Percentiles rank a stretch among this genome's conserved stretches.
Evolutionary conservation across 2,329 filamentous ascomycete species (phyloP).

Genomic region (Pestalotiopsis fici): DNA sequence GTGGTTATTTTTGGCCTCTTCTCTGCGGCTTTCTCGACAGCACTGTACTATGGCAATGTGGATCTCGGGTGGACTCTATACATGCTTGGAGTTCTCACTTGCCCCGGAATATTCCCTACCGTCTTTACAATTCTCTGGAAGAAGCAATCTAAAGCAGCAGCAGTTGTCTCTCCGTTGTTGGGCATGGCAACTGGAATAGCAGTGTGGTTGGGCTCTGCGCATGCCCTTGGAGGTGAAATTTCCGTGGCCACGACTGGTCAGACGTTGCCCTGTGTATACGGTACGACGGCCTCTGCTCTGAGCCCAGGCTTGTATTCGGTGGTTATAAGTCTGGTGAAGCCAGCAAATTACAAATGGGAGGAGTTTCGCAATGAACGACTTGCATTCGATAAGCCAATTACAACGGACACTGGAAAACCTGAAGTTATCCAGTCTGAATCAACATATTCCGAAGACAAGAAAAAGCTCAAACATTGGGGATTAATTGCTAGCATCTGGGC

Average conservation of each 20-base stretch:
- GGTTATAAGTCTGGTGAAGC: constrained; percentile 2
- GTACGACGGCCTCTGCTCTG: constrained; percentile 1
- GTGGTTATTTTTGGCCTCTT: constrained; percentile 7
- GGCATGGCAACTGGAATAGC: constrained; percentile 7
- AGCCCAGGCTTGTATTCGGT: constrained; percentile 5
- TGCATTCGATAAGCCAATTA: constrained; percentile 33
- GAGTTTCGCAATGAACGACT: constrained; percentile 41
- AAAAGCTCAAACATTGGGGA: constrained; percentile 46
- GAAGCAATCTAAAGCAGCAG: constrained; percentile 35
- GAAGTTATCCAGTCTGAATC: constrained; percentile 16
- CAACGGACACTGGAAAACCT: constrained; percentile 5
- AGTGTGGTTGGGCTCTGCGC: constrained; percentile 4
- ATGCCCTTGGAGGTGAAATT: constrained; percentile 3
- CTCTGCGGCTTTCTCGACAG: constrained; percentile 29
- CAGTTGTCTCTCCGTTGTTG: constrained; percentile 4
- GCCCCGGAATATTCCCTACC: constrained; percentile 6
- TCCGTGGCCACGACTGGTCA: background rate
- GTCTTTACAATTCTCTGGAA: constrained; percentile 10
- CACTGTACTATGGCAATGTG: constrained; percentile 54
- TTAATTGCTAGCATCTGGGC: constrained; percentile 47
- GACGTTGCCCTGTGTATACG: constrained; percentile 7
- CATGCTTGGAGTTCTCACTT: constrained; percentile 5
- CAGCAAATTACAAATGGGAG: constrained; percentile 13
- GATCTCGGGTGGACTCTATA: constrained; percentile 42
- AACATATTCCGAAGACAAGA: constrained; percentile 30